Percentiles rank a stretch among this genome's conserved stretches.
Evolutionary conservation across 108 stramenopile species (phyloP).

Genomic region (Epipyxis sp.): DNA sequence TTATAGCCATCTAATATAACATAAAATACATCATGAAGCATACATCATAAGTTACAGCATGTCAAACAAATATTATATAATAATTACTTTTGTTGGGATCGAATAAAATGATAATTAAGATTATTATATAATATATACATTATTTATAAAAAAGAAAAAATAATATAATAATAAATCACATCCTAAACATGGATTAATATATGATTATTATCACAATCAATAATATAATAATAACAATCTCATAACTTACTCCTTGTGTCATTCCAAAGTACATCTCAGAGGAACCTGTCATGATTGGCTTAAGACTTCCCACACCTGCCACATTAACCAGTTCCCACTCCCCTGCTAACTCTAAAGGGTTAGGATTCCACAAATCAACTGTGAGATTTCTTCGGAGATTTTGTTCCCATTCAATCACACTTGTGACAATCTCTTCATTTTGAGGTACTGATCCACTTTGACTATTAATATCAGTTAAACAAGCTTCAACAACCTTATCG

Average conservation of each 20-base stretch:
- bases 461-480: not conserved
- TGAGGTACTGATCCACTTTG: not conserved
- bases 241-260: too few species aligned
- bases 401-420: not conserved
- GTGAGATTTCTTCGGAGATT: not conserved
- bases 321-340: not conserved
- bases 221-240: too few species aligned
- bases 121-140: too few species aligned
- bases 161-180: not conserved
- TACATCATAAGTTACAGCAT: too few species aligned
- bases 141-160: too few species aligned
- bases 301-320: not conserved
- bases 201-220: too few species aligned
- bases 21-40: too few species aligned
- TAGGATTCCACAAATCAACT: not conserved
- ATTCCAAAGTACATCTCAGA: not conserved
- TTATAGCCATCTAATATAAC: too few species aligned
- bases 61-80: too few species aligned
- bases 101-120: too few species aligned
- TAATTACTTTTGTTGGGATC: too few species aligned
- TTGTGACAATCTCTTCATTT: not conserved
- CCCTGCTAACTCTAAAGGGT: not conserved
- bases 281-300: not conserved
- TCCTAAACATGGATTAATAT: not conserved
- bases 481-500: not conserved